These are phyloP conservation scores for Chaetoceros tenuissimus DNA, from an alignment of 108 stramenopile species.

Conservation along the genomic window DNA sequence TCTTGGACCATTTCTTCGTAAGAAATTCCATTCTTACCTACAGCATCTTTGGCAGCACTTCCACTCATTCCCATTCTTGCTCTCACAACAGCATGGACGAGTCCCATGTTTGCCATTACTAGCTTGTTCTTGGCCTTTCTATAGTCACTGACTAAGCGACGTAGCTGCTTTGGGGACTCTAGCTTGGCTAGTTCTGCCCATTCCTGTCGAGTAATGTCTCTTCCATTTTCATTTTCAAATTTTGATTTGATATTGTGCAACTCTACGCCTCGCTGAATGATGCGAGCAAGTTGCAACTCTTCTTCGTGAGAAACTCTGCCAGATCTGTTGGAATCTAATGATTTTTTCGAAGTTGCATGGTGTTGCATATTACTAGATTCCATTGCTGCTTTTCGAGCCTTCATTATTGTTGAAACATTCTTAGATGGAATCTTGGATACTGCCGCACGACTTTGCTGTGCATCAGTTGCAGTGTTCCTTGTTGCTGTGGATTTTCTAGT, in stretches of 20 bases:
- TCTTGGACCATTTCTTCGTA: slow-evolving; percentile 89
- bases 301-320: slow-evolving; percentile 43
- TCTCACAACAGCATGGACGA: slow-evolving; percentile 70
- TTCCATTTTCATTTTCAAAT: slow-evolving; percentile 26
- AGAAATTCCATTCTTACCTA: slow-evolving; percentile 25
- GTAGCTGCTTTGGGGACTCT: slow-evolving; percentile 35
- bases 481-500: too few relatives aligned
- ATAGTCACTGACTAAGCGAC: slow-evolving; percentile 48
- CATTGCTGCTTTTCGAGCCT: too few relatives aligned
- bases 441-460: too few relatives aligned
- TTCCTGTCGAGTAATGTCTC: slow-evolving; percentile 32
- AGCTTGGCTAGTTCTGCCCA: slow-evolving; percentile 60
- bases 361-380: not conserved
- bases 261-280: slow-evolving; percentile 59
- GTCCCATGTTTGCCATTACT: slow-evolving; percentile 68
- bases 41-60: slow-evolving; percentile 4
- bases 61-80: slow-evolving; percentile 8
- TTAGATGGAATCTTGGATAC: too few relatives aligned
- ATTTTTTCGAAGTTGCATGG: not conserved
- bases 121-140: slow-evolving; percentile 62
- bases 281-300: slow-evolving; percentile 58
- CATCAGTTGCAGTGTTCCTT: too few relatives aligned
- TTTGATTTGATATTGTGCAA: slow-evolving; percentile 52
- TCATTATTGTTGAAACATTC: too few relatives aligned
- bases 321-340: not conserved